Conservation (phyloP, 2,329 filamentous ascomycete species). For the Ploettnerulaceae sp. region DNA sequence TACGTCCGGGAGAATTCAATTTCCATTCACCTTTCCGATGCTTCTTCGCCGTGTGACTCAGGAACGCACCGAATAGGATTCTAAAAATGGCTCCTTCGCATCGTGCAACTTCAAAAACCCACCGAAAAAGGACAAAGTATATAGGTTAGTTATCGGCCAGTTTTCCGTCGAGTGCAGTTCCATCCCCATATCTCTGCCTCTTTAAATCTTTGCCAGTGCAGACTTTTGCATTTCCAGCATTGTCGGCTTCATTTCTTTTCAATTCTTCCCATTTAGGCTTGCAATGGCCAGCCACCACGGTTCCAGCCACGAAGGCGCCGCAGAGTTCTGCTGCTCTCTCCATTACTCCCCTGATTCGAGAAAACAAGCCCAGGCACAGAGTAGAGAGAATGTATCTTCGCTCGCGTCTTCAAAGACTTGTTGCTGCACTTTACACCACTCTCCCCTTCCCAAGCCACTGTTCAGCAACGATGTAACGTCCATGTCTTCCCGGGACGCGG, state of each 20-base stretch:
- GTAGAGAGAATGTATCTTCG: conserved; percentile 4
- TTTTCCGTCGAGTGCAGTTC: conserved; percentile 1
- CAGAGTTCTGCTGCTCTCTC: conserved; percentile 10
- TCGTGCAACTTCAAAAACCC: not conserved
- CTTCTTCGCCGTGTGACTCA: not conserved
- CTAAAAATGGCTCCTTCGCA: not conserved
- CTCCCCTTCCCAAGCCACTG: conserved; percentile 10
- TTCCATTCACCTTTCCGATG: not conserved
- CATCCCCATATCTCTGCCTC: not conserved
- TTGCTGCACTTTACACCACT: conserved; percentile 12
- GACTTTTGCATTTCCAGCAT: not conserved
- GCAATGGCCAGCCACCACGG: conserved; percentile 2
- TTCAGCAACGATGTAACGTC: conserved; percentile 9
- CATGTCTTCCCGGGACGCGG: conserved; percentile 2
- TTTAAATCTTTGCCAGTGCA: not conserved
- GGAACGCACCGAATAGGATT: not conserved
- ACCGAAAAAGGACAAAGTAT: conserved; percentile 6
- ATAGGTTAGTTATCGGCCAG: conserved; percentile 11
- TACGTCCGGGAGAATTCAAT: not conserved
- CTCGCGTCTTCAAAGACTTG: conserved; percentile 9
- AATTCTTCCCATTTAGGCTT: not conserved
- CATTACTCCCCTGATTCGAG: conserved; percentile 8
- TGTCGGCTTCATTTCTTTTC: conserved; percentile 1
- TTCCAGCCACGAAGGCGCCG: conserved; percentile 1
- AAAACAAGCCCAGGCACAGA: not conserved